A percentile compares a stretch with the other conserved stretches of the same genome.
phyloP scores from a whole-genome alignment of 768 basidiomycete species.

The Lepiota brunneoincarnata region DNA sequence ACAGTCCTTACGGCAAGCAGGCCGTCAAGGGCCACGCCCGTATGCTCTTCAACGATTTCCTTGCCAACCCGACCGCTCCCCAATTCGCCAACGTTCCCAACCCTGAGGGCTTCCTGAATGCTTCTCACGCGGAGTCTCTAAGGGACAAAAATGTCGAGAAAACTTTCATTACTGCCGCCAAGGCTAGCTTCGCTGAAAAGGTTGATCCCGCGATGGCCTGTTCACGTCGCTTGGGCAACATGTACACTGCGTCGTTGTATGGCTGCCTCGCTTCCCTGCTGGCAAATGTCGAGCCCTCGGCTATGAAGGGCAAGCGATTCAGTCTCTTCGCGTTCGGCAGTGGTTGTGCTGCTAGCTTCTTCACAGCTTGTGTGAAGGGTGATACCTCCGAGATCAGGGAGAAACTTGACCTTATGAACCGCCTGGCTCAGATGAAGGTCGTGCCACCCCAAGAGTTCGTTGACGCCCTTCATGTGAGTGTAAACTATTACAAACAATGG shows the following conservation, averaged over 20 bases:
- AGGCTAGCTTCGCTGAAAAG: constrained; percentile 68
- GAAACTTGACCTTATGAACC: constrained; percentile 78
- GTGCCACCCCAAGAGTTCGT: constrained; percentile 92
- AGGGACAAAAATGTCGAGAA: constrained; percentile 97
- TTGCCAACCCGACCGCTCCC: constrained; percentile 66
- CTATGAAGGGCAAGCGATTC: constrained; percentile 79
- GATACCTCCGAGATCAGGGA: constrained; percentile 78
- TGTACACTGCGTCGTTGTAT: constrained; percentile 97
- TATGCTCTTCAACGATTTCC: constrained; percentile 90
- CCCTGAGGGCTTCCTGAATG: constrained; percentile 65
- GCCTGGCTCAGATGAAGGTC: constrained; percentile 84
- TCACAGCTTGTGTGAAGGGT: constrained; percentile 81
- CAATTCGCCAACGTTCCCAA: constrained; percentile 69
- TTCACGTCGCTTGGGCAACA: constrained; percentile 93
- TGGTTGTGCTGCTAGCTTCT: constrained; percentile 95
- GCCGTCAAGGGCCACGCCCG: constrained; percentile 97
- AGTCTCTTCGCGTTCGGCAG: constrained; percentile 96
- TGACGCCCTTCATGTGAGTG: constrained; percentile 67
- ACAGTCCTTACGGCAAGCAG: constrained; percentile 98
- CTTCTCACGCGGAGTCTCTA: constrained; percentile 70
- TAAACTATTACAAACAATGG: constrained; percentile 5
- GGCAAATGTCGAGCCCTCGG: constrained; percentile 64
- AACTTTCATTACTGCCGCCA: constrained; percentile 81
- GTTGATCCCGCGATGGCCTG: constrained; percentile 83
- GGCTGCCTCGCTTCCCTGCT: constrained; percentile 90